Evolutionary conservation across 2,329 filamentous ascomycete genomes (phyloP).

Genomic region (Juglanconis sp.): DNA sequence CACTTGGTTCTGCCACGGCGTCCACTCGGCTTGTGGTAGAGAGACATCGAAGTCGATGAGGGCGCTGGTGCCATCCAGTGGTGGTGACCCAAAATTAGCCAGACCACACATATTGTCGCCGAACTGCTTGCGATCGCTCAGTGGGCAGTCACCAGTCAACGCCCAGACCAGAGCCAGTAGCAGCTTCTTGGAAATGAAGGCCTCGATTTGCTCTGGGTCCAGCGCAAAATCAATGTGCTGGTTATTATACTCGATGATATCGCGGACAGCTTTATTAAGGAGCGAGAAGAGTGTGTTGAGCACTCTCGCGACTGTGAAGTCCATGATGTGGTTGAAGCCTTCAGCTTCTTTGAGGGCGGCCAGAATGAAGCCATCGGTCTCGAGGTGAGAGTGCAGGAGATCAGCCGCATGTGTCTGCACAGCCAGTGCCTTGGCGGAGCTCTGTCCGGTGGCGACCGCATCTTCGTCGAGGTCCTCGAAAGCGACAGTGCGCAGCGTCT

Average conservation of each 20-base stretch:
- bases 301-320: conserved; percentile 87
- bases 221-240: conserved; percentile 93
- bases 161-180: conserved; percentile 93
- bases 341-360: conserved; percentile 73
- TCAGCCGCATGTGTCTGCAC: conserved; percentile 78
- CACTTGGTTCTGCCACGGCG: conserved; percentile 90
- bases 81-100: conserved; percentile 81
- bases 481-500: conserved; percentile 73
- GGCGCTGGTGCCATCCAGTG: conserved; percentile 72
- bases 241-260: conserved; percentile 91
- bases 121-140: conserved; percentile 82
- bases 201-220: conserved; percentile 84
- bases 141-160: conserved; percentile 88
- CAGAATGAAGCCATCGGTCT: conserved; percentile 74
- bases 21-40: conserved; percentile 84
- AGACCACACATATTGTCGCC: conserved; percentile 80
- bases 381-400: conserved; percentile 72
- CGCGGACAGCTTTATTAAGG: conserved; percentile 88
- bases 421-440: conserved; percentile 72
- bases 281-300: conserved; percentile 93
- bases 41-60: conserved; percentile 95
- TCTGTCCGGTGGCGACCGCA: conserved; percentile 70
- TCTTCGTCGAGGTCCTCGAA: conserved; percentile 98
- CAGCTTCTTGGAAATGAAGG: conserved; percentile 89
- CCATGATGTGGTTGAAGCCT: conserved; percentile 93